Percentiles rank a stretch among this genome's conserved stretches.
phyloP scores from a whole-genome alignment of 331 rosid species.

The Acacia pycnantha region DNA sequence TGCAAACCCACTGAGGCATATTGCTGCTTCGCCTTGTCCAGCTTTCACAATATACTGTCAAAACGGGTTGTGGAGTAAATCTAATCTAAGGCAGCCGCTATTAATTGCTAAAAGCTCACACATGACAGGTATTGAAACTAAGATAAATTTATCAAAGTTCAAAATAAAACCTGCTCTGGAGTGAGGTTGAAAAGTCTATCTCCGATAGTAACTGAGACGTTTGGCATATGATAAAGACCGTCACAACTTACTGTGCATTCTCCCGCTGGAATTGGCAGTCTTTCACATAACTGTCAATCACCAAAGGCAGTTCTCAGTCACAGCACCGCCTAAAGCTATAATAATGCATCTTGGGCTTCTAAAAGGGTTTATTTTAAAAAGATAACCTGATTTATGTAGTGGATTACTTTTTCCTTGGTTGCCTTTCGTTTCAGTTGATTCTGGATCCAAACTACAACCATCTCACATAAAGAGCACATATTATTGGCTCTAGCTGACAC shows the following conservation, averaged over 20 bases:
- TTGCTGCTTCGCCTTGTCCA: constrained; percentile 54
- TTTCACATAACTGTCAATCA: constrained; percentile 60
- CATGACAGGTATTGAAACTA: background rate
- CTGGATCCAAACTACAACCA: constrained; percentile 74
- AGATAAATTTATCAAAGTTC: background rate
- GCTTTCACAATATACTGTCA: constrained; percentile 72
- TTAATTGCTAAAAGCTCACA: no score
- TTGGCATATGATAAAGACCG: constrained; percentile 66
- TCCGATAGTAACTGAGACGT: constrained; percentile 66
- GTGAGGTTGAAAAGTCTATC: constrained; percentile 56
- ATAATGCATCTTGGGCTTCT: constrained; percentile 7
- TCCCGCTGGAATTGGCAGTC: constrained; percentile 73
- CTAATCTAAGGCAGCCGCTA: no score
- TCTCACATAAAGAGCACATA: constrained; percentile 71
- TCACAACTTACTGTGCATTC: constrained; percentile 63
- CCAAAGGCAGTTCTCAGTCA: constrained; percentile 22
- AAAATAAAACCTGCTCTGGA: constrained; percentile 63
- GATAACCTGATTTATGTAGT: constrained; percentile 66
- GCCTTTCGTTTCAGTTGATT: constrained; percentile 64
- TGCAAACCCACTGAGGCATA: constrained; percentile 78
- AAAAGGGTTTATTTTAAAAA: constrained; percentile 9
- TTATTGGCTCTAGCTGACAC: constrained; percentile 39
- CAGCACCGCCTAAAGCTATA: background rate
- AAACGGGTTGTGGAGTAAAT: background rate
- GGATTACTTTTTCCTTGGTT: constrained; percentile 59